A percentile compares a stretch with the other conserved stretches of the same genome.
Evolutionary conservation across 495 filamentous ascomycete genomes (phyloP).

Genomic region (Melanomma pulvis-pyrius): DNA sequence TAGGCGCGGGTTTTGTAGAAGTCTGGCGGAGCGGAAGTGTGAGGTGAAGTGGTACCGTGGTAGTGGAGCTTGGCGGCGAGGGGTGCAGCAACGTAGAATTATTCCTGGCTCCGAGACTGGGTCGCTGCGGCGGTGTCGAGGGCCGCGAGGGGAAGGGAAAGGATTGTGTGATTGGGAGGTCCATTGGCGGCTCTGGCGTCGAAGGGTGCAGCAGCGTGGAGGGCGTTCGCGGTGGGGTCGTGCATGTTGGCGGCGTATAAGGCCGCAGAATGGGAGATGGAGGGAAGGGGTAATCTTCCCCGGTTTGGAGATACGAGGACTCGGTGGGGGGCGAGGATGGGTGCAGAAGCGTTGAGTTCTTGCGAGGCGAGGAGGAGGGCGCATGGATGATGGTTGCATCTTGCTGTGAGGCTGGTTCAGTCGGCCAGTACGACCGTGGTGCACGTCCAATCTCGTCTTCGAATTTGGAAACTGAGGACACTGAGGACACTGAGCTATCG

Average conservation of each 20-base stretch:
- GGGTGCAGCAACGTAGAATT: not conserved
- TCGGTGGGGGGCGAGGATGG: constrained; percentile 12
- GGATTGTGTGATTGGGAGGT: not conserved
- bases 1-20: not conserved
- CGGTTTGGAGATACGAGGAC: not conserved
- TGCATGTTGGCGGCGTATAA: not conserved
- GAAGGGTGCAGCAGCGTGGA: not conserved
- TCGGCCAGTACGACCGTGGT: not conserved
- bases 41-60: not conserved
- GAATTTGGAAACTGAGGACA: constrained; percentile 7
- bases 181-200: not conserved
- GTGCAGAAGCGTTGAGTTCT: constrained; percentile 26
- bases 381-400: not conserved
- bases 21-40: not conserved
- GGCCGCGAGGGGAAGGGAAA: not conserved
- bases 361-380: constrained; percentile 10
- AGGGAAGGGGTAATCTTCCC: not conserved
- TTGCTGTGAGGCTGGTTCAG: no score
- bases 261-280: not conserved
- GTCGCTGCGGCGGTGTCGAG: not conserved
- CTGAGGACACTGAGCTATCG: not conserved
- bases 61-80: not conserved
- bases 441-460: constrained; percentile 11
- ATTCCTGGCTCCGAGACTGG: not conserved
- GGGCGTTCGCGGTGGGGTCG: not conserved